A percentile compares a stretch with the other conserved stretches of the same genome.
Conservation (phyloP, 768 basidiomycete genomes). For the Boletus sensibilis region DNA sequence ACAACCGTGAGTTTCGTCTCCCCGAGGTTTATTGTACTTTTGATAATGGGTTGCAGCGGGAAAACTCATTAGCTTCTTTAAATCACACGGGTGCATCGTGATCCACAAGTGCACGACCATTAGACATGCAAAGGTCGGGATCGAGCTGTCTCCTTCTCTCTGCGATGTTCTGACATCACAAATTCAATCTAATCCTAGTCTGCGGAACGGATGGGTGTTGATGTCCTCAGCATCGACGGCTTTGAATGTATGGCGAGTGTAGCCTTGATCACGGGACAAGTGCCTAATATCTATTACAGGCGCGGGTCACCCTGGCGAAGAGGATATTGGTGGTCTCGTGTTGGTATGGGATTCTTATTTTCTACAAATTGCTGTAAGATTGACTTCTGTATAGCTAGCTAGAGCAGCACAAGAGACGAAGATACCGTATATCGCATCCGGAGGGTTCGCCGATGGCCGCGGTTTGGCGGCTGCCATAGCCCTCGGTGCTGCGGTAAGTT, state of each 20-base stretch:
- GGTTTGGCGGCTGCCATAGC: constrained; percentile 82
- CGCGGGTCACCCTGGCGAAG: constrained; percentile 93
- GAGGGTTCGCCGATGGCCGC: constrained; percentile 84
- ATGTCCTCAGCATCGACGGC: constrained; percentile 85
- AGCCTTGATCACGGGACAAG: neutral
- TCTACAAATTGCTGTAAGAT: neutral
- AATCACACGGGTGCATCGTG: constrained; percentile 72
- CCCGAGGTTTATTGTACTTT: neutral
- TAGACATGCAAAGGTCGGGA: constrained; percentile 73
- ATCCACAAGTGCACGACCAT: constrained; percentile 91
- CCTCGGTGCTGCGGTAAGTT: constrained; percentile 73
- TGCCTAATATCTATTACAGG: constrained; percentile 37
- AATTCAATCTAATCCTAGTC: constrained; percentile 33
- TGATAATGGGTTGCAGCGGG: constrained; percentile 50
- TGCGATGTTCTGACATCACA: neutral
- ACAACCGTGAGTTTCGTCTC: constrained; percentile 60
- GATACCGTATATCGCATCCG: constrained; percentile 86
- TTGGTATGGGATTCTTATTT: constrained; percentile 46
- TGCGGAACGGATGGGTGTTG: constrained; percentile 78
- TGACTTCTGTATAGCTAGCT: constrained; percentile 56
- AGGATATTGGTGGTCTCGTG: constrained; percentile 86
- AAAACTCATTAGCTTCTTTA: constrained; percentile 76
- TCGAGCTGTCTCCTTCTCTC: constrained; percentile 26
- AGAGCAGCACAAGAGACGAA: constrained; percentile 82
- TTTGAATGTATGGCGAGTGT: constrained; percentile 68